These are phyloP conservation scores for Calonectria hawksworthii DNA, from an alignment of 2,329 filamentous ascomycete genomes.

Conservation along the genomic window DNA sequence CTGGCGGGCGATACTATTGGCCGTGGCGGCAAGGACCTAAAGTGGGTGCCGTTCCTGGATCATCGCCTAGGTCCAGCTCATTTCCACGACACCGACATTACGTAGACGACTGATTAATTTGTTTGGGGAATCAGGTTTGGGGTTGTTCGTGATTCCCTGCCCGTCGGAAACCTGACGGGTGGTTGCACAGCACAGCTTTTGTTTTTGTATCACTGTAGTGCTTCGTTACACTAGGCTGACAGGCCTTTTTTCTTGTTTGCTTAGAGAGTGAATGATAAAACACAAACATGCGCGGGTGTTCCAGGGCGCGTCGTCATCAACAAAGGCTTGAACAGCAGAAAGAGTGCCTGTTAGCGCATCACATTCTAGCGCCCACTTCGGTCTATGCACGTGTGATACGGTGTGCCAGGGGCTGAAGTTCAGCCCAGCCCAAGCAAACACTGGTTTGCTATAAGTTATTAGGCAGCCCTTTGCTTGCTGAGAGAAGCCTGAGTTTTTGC, in stretches of 20 bases:
- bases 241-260: neutral
- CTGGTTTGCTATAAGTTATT: neutral
- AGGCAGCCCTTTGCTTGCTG: neutral
- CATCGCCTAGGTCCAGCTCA: conserved; percentile 1
- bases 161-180: neutral
- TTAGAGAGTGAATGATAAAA: neutral
- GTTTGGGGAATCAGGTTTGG: conserved; percentile 7
- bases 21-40: neutral
- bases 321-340: neutral
- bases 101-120: neutral
- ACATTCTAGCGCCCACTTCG: conserved; percentile 5
- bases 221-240: neutral
- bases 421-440: conserved; percentile 12
- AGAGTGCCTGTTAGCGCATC: conserved; percentile 12
- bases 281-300: neutral
- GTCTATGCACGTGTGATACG: neutral
- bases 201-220: neutral
- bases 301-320: conserved; percentile 6
- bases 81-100: conserved; percentile 17
- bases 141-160: conserved; percentile 1
- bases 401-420: neutral
- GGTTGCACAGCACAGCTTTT: neutral
- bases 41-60: neutral
- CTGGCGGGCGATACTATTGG: conserved; percentile 15
- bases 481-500: neutral